These are phyloP conservation scores for Neurospora sp. DNA, from an alignment of 495 filamentous ascomycete species.

Conservation along the genomic window DNA sequence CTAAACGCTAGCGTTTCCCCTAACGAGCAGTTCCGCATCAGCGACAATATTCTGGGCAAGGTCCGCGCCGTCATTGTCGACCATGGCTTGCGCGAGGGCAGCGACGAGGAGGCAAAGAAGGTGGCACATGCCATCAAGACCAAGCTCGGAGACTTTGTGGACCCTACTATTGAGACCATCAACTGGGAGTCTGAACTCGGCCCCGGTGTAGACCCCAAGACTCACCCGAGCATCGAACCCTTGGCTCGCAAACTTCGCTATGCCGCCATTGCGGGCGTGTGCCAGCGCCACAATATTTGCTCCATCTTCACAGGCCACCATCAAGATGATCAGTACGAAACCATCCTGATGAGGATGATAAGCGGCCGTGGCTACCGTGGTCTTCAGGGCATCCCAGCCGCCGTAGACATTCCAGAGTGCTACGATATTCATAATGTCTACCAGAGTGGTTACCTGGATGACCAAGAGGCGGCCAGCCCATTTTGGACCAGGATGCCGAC, in stretches of 20 bases:
- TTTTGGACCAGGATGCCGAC: conserved; percentile 17
- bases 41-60: conserved; percentile 25
- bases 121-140: conserved; percentile 44
- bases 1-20: neutral
- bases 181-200: conserved; percentile 4
- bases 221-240: conserved; percentile 62
- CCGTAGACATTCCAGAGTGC: conserved; percentile 71
- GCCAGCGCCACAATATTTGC: conserved; percentile 34
- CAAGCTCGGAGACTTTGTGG: conserved; percentile 12
- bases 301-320: conserved; percentile 73
- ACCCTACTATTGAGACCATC: neutral
- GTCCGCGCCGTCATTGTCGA: conserved; percentile 68
- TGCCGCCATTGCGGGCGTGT: conserved; percentile 54
- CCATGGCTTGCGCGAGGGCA: conserved; percentile 62
- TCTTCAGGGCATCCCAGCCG: conserved; percentile 55
- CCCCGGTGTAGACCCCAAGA: conserved; percentile 16
- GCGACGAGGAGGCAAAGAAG: conserved; percentile 51
- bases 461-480: conserved; percentile 19
- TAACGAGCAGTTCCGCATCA: conserved; percentile 14
- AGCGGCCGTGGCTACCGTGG: conserved; percentile 52
- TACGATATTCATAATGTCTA: conserved; percentile 59
- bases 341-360: conserved; percentile 64
- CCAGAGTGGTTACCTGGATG: conserved; percentile 50
- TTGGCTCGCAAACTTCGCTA: conserved; percentile 68
- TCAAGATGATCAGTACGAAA: conserved; percentile 78